Base-by-base conservation (phyloP, 176 grass and related monocot species). In the Avena sativa region DNA sequence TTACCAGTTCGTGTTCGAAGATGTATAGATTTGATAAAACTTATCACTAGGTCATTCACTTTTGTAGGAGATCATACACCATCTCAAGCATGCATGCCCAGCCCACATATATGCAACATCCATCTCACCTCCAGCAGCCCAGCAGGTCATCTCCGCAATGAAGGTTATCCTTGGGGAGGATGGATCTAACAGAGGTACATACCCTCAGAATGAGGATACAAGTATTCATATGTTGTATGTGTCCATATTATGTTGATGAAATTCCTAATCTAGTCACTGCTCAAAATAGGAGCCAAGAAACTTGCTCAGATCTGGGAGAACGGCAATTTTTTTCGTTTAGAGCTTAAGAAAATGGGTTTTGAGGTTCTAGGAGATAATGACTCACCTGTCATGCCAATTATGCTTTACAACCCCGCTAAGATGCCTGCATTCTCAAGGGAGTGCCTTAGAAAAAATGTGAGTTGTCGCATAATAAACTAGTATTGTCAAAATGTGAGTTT, bases 401-500 rank as follows among this genome's bases (percentile, higher is more conserved):
- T 98, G 96, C 89, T 98, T 59, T 95, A 98, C 49, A 98, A 98
- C 88, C 93, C 91, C 73, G 96, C 91, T 84, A 94, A 98, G 90
- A 95, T 98, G 72, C 96, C 96, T 80, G 91, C 96, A 32, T 98
- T 98, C 84, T 98, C 93, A 34, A 89, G 96, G 76, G 96, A 98
- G 63, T 95, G 96, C 60, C 82, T 98, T n/a, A 89, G 77, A 46
- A 88, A 95, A 83, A 89, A 93, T 80, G 93, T 98, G 84, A 90
- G 93, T 86, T 67, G 51, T 55, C 48, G 26, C 34, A 2, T 59
- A 60, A 40, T 57, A 74, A 68, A 57, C 4, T 26, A 50, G 12
- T 48, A 17, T 21, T 62, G 4, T 9, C 43, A 44, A 52, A 55
- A 15, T 85, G n/a, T 62, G 49, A 51, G 11, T 51, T 51, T 51